Base-by-base conservation (phyloP, 768 basidiomycete genomes). In the Psilocybe cyanescens region DNA sequence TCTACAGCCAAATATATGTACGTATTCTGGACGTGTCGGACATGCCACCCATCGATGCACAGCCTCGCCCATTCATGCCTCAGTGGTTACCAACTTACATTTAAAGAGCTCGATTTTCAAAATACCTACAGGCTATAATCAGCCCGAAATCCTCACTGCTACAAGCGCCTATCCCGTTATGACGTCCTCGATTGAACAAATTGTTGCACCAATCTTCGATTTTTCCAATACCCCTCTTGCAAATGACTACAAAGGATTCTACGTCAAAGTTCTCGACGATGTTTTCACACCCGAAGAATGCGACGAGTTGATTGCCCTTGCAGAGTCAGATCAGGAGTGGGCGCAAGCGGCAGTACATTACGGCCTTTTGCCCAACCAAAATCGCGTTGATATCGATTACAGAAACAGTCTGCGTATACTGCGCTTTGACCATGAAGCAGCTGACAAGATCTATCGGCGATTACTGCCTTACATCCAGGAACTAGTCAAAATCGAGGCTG, bases 281-380 rank as follows among this genome's bases (percentile, higher is more conserved):
- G 55, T 81, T 19, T 77, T 83, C 64, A 74, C 77, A 1, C 64
- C 71, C 1, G 70, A 72, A 3, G 81, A 83, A 68, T 83, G 82
- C 64, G 71, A 67, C 1, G 69, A 68, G 17, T 73, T 82, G 19
- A 71, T 78, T 24, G 63, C 71, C 1, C 70, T 80, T 8, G 79
- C 79, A 2, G 71, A 74, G 19, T 74, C 76, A 0, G 72, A 73
- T 17, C 64, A 60, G 2, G 65, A 74, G 50, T 81, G 81, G 80
- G 56, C 71, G 17, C 74, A 75, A n/a, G 79, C 80, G 16, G 74
- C 69, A 0, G 57, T 81, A 1, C 67, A 72, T 57, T 74, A 75
- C 31, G 71, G 71, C 5, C 46, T 72, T 37, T 66, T 62, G 1
- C 57, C 63, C 1, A 56, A 73, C 19, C 61, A 78, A 31, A 70